A percentile compares a stretch with the other conserved stretches of the same genome.
Evolutionary conservation across 352 stramenopile species (phyloP).

Genomic region (Phytophthora aleatoria): DNA sequence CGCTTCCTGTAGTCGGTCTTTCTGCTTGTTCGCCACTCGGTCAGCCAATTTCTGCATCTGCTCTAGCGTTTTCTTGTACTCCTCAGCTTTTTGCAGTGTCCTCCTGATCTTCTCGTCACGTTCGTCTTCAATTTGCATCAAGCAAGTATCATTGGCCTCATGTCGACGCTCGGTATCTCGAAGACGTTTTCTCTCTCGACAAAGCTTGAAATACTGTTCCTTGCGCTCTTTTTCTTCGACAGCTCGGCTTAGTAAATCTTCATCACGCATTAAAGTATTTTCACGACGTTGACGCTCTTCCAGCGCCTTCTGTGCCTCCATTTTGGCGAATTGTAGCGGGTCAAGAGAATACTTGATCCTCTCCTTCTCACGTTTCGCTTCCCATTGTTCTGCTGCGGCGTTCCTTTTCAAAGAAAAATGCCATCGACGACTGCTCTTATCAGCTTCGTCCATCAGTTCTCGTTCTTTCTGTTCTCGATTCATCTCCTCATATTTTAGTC

Average conservation of each 20-base stretch:
- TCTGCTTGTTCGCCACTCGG: slow-evolving; percentile 35
- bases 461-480: slow-evolving; percentile 40
- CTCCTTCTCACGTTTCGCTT: slow-evolving; percentile 54
- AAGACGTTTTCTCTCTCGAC: slow-evolving; percentile 39
- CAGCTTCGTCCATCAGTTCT: slow-evolving; percentile 42
- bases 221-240: slow-evolving; percentile 48
- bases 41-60: slow-evolving; percentile 53
- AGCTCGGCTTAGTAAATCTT: slow-evolving; percentile 36
- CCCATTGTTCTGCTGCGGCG: slow-evolving; percentile 43
- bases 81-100: slow-evolving; percentile 20
- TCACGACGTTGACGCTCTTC: slow-evolving; percentile 63
- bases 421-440: slow-evolving; percentile 42
- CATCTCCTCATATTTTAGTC: slow-evolving; percentile 44
- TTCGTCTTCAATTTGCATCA: slow-evolving; percentile 59
- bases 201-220: slow-evolving; percentile 45
- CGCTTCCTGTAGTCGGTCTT: slow-evolving; percentile 50
- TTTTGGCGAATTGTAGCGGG: slow-evolving; percentile 56
- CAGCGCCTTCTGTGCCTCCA: slow-evolving; percentile 41
- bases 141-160: slow-evolving; percentile 36
- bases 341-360: slow-evolving; percentile 52
- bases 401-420: slow-evolving; percentile 51
- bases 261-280: slow-evolving; percentile 45
- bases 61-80: slow-evolving; percentile 44
- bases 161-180: slow-evolving; percentile 33
- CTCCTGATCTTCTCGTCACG: slow-evolving; percentile 17